Percentiles rank a stretch among this genome's conserved stretches.
Conservation (phyloP, 2,329 filamentous ascomycete species). For the Colletotrichum camelliae region DNA sequence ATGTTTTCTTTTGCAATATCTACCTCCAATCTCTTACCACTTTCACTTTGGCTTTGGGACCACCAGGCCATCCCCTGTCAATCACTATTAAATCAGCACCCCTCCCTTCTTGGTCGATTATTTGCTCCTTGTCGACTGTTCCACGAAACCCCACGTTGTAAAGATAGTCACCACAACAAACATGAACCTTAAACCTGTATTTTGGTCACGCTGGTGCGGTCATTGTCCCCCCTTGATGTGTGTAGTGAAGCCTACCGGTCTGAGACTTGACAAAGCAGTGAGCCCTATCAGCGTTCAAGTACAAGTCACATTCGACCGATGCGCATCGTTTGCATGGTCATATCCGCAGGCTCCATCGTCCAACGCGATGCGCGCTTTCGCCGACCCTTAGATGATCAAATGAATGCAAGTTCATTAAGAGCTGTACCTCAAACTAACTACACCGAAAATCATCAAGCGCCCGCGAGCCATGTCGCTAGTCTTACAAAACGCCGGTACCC, state of each 20-base stretch:
- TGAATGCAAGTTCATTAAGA: not conserved
- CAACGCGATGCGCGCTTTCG: not conserved
- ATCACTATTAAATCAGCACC: not conserved
- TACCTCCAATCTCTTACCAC: not conserved
- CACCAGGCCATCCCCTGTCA: not conserved
- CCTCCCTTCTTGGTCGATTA: not conserved
- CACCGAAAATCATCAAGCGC: not conserved
- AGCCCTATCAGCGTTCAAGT: not conserved
- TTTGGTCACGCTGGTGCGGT: not conserved
- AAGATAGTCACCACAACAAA: not conserved
- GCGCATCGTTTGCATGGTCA: not conserved
- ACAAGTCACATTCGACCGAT: not conserved
- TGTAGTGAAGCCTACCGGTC: not conserved
- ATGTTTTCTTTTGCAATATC: not conserved
- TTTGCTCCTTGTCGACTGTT: not conserved
- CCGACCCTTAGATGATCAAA: not conserved
- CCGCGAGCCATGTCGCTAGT: constrained; percentile 4
- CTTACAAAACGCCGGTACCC: constrained; percentile 8
- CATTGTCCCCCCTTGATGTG: not conserved
- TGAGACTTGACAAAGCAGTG: fast-evolving
- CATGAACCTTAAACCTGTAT: not conserved
- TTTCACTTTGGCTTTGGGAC: not conserved
- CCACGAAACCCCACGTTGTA: not conserved
- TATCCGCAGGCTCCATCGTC: not conserved
- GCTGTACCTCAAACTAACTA: not conserved